These are phyloP conservation scores for Suillus cothurnatus DNA, from an alignment of 768 basidiomycete species.

Conservation along the genomic window DNA sequence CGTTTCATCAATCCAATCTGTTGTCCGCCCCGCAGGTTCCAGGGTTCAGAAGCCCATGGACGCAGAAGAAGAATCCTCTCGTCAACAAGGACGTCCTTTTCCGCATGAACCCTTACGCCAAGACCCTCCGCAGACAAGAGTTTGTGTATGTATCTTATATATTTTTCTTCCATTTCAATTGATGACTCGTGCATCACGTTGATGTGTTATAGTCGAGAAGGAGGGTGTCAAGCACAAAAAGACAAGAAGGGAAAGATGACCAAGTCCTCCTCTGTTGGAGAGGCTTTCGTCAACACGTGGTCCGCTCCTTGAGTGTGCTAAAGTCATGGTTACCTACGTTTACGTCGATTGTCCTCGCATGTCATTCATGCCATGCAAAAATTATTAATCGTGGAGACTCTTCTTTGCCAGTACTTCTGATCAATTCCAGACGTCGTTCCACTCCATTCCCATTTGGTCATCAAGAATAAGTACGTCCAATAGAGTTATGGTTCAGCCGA, in stretches of 20 bases:
- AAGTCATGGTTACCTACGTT: conserved; percentile 12
- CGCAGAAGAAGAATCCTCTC: conserved; percentile 99
- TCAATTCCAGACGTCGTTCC: not conserved
- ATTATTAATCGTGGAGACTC: not conserved
- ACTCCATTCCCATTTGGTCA: not conserved
- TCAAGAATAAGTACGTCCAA: not conserved
- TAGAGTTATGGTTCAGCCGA: not conserved
- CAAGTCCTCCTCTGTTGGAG: conserved; percentile 68
- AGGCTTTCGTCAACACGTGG: conserved; percentile 82
- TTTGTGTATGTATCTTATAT: conserved; percentile 61
- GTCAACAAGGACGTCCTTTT: conserved; percentile 92
- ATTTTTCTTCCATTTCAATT: not conserved
- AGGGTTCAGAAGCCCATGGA: conserved; percentile 90
- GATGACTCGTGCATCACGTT: conserved; percentile 10
- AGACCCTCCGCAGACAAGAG: conserved; percentile 88
- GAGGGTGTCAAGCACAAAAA: conserved; percentile 68
- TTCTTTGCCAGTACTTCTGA: not conserved
- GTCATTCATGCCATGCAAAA: conserved; percentile 11
- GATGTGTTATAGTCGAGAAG: conserved; percentile 63
- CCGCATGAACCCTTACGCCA: conserved; percentile 99
- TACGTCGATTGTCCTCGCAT: conserved; percentile 13
- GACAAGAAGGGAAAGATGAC: conserved; percentile 62
- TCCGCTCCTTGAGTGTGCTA: conserved; percentile 69
- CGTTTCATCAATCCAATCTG: conserved; percentile 98
- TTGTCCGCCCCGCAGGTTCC: conserved; percentile 87